phyloP scores from a whole-genome alignment of 129 eudicot species.

The Flaveria linearis region DNA sequence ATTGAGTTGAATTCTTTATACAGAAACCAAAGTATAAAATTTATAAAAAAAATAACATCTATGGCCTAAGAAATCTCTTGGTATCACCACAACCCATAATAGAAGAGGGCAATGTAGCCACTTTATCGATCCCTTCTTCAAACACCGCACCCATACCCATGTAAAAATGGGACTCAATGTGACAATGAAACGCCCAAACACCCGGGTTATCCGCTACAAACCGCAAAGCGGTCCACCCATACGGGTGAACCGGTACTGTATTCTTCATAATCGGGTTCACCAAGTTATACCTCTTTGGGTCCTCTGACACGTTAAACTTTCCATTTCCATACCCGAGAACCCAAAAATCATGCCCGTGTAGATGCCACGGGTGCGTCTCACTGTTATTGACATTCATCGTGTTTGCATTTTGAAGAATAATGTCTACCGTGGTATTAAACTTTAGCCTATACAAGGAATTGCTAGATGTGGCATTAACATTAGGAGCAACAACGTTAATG shows the following conservation, averaged over 20 bases:
- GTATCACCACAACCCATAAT: slow-evolving; percentile 85
- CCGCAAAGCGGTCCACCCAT: slow-evolving; percentile 89
- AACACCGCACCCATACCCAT: slow-evolving; percentile 93
- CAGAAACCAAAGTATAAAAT: neutral
- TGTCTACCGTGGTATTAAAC: slow-evolving; percentile 65
- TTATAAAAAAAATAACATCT: neutral
- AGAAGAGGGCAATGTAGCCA: slow-evolving; percentile 56
- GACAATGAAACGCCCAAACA: slow-evolving; percentile 94
- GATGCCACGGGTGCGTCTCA: slow-evolving; percentile 95
- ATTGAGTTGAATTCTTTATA: neutral
- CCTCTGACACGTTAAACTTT: slow-evolving; percentile 53
- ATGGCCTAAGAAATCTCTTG: slow-evolving; percentile 49
- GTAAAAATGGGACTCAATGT: slow-evolving; percentile 78
- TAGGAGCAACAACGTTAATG: slow-evolving; percentile 37
- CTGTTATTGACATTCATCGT: slow-evolving; percentile 42
- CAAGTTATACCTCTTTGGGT: slow-evolving; percentile 58
- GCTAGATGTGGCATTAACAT: slow-evolving; percentile 52
- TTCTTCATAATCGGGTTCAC: slow-evolving; percentile 80
- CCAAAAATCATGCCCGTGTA: slow-evolving; percentile 96
- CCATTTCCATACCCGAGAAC: slow-evolving; percentile 85
- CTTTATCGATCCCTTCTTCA: slow-evolving; percentile 73
- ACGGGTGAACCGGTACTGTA: slow-evolving; percentile 72
- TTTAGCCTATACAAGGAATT: slow-evolving; percentile 53
- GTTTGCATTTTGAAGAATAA: slow-evolving; percentile 81
- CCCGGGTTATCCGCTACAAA: slow-evolving; percentile 92